Percentiles rank a stretch among this genome's conserved stretches.
phyloP scores from a whole-genome alignment of 371 early-diverging fungal species.

The Mucor mucedo region DNA sequence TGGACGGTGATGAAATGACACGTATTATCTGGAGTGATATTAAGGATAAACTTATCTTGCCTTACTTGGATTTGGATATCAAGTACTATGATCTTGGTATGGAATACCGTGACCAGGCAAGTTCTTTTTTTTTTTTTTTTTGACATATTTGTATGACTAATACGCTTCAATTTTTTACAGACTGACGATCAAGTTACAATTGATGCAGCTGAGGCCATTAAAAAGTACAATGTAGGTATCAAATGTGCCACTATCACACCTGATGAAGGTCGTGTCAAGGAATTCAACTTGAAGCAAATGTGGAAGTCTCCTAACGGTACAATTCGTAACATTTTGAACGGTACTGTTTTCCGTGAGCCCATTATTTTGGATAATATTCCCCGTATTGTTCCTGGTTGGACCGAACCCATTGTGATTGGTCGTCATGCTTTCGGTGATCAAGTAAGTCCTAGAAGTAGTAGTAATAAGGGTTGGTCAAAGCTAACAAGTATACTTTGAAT shows the following conservation, averaged over 20 bases:
- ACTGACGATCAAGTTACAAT: constrained; percentile 77
- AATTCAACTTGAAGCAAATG: constrained; percentile 93
- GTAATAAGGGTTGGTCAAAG: constrained; percentile 17
- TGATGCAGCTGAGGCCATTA: constrained; percentile 93
- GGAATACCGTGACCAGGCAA: constrained; percentile 85
- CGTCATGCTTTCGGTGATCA: constrained; percentile 97
- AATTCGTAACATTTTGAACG: constrained; percentile 92
- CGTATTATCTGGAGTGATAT: constrained; percentile 95
- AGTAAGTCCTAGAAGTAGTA: no score
- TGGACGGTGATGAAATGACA: constrained; percentile 98
- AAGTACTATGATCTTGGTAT: constrained; percentile 94
- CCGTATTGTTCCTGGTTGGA: constrained; percentile 92
- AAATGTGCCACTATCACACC: constrained; percentile 98
- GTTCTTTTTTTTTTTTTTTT: neutral
- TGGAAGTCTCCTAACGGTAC: constrained; percentile 97
- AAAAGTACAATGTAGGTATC: constrained; percentile 93
- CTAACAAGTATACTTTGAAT: constrained; percentile 1
- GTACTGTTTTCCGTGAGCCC: constrained; percentile 96
- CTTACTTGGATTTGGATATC: constrained; percentile 86
- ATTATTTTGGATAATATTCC: constrained; percentile 89
- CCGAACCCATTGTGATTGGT: constrained; percentile 91
- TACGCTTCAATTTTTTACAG: constrained; percentile 13
- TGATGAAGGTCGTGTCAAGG: constrained; percentile 89
- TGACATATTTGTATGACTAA: constrained; percentile 1
- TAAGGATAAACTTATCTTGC: constrained; percentile 92